Evolutionary conservation across 2,329 filamentous ascomycete genomes (phyloP).

Genomic region (Pestalotiopsis sp.): DNA sequence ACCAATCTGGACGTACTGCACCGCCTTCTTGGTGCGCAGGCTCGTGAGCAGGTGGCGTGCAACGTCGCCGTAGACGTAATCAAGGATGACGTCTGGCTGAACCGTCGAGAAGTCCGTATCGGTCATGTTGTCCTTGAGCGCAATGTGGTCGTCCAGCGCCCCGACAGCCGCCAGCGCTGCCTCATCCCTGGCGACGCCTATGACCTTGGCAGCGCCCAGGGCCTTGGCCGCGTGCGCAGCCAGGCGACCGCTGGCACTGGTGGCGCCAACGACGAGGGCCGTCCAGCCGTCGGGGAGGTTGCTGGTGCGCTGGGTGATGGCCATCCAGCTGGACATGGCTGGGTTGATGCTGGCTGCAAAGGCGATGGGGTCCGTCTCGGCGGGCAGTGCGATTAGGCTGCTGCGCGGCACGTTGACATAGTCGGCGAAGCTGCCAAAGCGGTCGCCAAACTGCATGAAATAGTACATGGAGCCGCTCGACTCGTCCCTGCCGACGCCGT

Average conservation of each 20-base stretch:
- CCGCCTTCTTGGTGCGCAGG: conserved; percentile 41
- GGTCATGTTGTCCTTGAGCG: conserved; percentile 40
- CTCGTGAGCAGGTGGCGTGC: conserved; percentile 42
- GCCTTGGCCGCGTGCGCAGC: conserved; percentile 50
- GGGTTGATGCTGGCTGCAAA: conserved; percentile 59
- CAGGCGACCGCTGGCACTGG: conserved; percentile 52
- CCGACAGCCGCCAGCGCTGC: conserved; percentile 42
- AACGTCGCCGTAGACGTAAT: conserved; percentile 58
- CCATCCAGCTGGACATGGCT: conserved; percentile 61
- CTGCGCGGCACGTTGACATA: conserved; percentile 47
- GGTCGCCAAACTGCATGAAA: conserved; percentile 42
- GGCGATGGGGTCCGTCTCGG: conserved; percentile 46
- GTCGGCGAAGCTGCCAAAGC: conserved; percentile 47
- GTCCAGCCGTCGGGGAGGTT: conserved; percentile 45
- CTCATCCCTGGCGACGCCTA: conserved; percentile 54
- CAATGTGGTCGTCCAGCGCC: conserved; percentile 47
- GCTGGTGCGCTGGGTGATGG: conserved; percentile 46
- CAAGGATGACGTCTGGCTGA: conserved; percentile 56
- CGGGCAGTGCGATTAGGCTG: conserved; percentile 42
- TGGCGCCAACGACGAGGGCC: conserved; percentile 55
- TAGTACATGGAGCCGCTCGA: conserved; percentile 52
- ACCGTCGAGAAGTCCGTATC: conserved; percentile 50
- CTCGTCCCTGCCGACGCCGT: conserved; percentile 52
- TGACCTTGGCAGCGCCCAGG: conserved; percentile 51
- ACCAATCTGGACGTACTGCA: conserved; percentile 59